phyloP scores from a whole-genome alignment of 1,139 yeast species.

The Pichia sp. region DNA sequence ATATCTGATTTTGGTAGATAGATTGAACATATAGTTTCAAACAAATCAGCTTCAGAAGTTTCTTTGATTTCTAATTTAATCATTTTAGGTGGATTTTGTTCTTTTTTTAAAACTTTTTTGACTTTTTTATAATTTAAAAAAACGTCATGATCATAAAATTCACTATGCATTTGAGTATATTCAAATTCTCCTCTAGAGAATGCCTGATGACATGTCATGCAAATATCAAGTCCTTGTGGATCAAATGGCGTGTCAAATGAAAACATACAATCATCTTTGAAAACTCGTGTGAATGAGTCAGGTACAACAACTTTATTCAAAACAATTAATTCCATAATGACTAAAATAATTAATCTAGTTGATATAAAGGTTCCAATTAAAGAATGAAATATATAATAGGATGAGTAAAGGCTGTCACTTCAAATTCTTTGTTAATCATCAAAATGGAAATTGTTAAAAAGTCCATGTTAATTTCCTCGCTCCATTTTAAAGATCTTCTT shows the following conservation, averaged over 20 bases:
- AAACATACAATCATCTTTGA: slow-evolving; percentile 80
- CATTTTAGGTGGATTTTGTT: slow-evolving; percentile 44
- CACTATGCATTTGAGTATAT: slow-evolving; percentile 50
- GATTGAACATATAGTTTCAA: slow-evolving; percentile 41
- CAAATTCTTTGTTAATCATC: no score
- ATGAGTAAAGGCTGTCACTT: no score
- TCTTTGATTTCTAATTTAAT: slow-evolving; percentile 72
- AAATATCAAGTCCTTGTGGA: slow-evolving; percentile 61
- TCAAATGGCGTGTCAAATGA: slow-evolving; percentile 71
- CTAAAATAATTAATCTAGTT: no score
- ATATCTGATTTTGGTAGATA: slow-evolving; percentile 37
- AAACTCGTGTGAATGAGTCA: slow-evolving; percentile 34
- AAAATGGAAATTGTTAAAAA: no score
- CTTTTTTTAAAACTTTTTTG: slow-evolving; percentile 37
- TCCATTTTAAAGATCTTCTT: no score
- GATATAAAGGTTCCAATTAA: no score
- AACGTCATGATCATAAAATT: slow-evolving; percentile 45
- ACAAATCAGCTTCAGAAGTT: slow-evolving; percentile 61
- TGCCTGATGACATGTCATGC: slow-evolving; percentile 59
- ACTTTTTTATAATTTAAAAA: slow-evolving; percentile 52
- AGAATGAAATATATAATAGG: no score
- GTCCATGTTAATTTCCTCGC: no score
- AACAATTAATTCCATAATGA: slow-evolving; percentile 6
- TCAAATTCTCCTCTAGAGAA: slow-evolving; percentile 47
- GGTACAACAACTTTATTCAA: slow-evolving; percentile 16